Evolutionary conservation across 1,284 basidiomycete genomes (phyloP).

Genomic region (Tylopilus orsonianus): DNA sequence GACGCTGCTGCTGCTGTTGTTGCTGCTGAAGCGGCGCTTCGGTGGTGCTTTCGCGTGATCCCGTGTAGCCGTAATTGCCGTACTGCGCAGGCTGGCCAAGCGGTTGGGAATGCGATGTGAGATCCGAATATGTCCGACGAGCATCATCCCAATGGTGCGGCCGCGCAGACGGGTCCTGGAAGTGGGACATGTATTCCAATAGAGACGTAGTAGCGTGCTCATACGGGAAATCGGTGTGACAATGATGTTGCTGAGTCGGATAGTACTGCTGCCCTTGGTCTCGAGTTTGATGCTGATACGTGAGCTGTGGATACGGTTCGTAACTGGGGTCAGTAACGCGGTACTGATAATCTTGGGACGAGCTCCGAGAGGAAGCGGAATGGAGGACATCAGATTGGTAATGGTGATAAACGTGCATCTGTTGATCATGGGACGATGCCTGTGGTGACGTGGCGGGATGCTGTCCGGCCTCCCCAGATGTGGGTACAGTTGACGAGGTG

Average conservation of each 20-base stretch:
- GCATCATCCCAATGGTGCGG: conserved; percentile 15
- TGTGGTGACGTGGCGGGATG: conserved; percentile 13
- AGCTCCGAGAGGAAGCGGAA: conserved; percentile 17
- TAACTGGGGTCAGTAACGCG: conserved; percentile 17
- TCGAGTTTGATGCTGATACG: conserved; percentile 11
- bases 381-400: conserved; percentile 19
- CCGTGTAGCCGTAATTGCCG: conserved; percentile 1
- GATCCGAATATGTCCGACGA: conserved; percentile 2
- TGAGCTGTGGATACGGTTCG: conserved; percentile 12
- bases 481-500: not conserved
- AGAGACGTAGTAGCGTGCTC: conserved; percentile 22
- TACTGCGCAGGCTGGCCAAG: conserved; percentile 7
- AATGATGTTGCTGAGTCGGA: conserved; percentile 24
- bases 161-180: conserved; percentile 11
- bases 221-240: conserved; percentile 40
- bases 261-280: conserved; percentile 15
- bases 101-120: not conserved
- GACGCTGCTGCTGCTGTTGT: conserved; percentile 55
- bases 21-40: conserved; percentile 15
- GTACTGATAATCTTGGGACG: conserved; percentile 24
- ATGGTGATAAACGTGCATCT: conserved; percentile 4
- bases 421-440: conserved; percentile 4
- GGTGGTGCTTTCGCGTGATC: not conserved
- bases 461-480: conserved; percentile 2
- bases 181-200: conserved; percentile 9